A percentile compares a stretch with the other conserved stretches of the same genome.
Evolutionary conservation across 2,329 filamentous ascomycete species (phyloP).

Genomic region (Verticillium dahliae): DNA sequence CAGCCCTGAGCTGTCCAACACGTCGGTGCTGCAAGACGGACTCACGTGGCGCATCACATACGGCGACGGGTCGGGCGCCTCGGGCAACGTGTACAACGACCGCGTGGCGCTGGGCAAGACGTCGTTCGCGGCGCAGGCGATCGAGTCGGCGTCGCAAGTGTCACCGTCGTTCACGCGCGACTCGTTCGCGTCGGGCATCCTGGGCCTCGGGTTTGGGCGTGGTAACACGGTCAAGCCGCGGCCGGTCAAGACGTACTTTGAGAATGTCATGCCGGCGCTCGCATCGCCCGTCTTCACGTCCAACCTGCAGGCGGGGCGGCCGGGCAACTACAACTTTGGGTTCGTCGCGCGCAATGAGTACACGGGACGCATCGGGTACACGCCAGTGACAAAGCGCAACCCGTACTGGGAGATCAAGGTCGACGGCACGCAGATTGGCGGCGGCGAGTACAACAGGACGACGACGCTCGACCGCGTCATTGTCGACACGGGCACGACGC

Average conservation of each 20-base stretch:
- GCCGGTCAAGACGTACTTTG: constrained; percentile 24
- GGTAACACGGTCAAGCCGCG: constrained; percentile 26
- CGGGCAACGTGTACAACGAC: constrained; percentile 60
- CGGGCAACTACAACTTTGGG: constrained; percentile 33
- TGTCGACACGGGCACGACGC: constrained; percentile 65
- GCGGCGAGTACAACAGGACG: not conserved
- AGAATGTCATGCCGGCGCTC: constrained; percentile 24
- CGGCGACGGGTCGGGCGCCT: constrained; percentile 57
- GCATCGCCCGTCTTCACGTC: constrained; percentile 28
- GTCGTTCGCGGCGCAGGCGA: constrained; percentile 52
- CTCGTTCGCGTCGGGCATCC: constrained; percentile 25
- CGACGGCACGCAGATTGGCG: constrained; percentile 48
- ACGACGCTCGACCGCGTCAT: constrained; percentile 37
- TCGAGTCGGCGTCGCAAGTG: constrained; percentile 57
- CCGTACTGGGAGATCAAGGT: constrained; percentile 59
- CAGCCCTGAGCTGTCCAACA: constrained; percentile 35
- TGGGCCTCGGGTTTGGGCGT: constrained; percentile 24
- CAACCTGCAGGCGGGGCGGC: constrained; percentile 21
- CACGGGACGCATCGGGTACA: constrained; percentile 50
- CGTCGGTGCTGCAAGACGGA: constrained; percentile 31
- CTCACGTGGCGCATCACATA: constrained; percentile 55
- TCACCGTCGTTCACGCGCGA: constrained; percentile 34
- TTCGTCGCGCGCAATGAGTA: constrained; percentile 51
- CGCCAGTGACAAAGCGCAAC: constrained; percentile 39
- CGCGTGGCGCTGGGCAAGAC: constrained; percentile 55